Conservation (phyloP, 768 basidiomycete species). For the Lactarius evosmus region DNA sequence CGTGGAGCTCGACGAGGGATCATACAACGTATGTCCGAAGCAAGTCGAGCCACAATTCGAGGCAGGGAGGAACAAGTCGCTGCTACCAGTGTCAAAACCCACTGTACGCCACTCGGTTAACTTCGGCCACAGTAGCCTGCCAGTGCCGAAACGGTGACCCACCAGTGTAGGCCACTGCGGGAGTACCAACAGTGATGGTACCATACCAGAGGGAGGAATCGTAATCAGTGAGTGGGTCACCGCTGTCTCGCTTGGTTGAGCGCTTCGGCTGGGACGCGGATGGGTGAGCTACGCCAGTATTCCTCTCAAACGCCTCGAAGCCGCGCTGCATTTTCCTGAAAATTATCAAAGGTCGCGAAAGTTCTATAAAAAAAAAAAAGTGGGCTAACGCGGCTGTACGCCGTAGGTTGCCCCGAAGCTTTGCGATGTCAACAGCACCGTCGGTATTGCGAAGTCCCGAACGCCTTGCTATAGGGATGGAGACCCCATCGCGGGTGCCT, state of each 20-base stretch:
- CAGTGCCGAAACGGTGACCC: background rate
- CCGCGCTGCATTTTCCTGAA: constrained; percentile 24
- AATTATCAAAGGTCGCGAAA: too few relatives aligned
- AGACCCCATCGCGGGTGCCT: background rate
- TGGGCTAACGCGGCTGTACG: constrained; percentile 10
- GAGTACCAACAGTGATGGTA: constrained; percentile 25
- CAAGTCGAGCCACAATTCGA: constrained; percentile 35
- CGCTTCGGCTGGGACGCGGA: background rate
- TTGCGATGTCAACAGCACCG: constrained; percentile 20
- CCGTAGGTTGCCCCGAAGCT: constrained; percentile 8
- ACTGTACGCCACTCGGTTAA: constrained; percentile 22
- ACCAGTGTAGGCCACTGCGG: constrained; percentile 22
- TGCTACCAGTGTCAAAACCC: constrained; percentile 40
- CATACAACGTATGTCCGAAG: constrained; percentile 14
- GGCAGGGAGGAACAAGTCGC: constrained; percentile 38
- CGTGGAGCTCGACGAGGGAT: constrained; percentile 9
- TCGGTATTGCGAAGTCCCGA: constrained; percentile 11
- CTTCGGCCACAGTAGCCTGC: background rate
- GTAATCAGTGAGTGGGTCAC: constrained; percentile 11
- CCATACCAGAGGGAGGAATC: constrained; percentile 25
- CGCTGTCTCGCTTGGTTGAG: constrained; percentile 1
- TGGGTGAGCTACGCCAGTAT: constrained; percentile 24
- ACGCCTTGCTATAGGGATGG: background rate
- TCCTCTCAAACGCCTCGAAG: constrained; percentile 19
- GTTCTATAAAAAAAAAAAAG: background rate